These are phyloP conservation scores for Angophora floribunda DNA, from an alignment of 345 rosid species.

Conservation along the genomic window DNA sequence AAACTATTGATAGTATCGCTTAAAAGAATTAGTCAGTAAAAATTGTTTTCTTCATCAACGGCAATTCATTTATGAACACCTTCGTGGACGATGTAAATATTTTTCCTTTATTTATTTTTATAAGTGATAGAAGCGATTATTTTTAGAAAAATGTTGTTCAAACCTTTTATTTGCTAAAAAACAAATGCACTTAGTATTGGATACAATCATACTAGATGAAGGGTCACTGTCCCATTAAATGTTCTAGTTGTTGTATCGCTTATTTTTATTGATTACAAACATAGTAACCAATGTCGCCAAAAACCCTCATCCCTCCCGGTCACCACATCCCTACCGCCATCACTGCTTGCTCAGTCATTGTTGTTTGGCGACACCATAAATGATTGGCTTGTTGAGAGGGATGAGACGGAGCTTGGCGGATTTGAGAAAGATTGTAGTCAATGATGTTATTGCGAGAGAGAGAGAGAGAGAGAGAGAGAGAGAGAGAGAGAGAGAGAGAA, in stretches of 20 bases:
- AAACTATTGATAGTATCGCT: no score
- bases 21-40: no score
- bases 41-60: no score
- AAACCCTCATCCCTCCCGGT: background rate
- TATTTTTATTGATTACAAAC: background rate
- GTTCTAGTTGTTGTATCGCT: background rate
- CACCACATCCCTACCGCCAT: background rate
- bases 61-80: no score
- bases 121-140: rapidly evolving
- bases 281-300: background rate
- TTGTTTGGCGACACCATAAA: background rate
- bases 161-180: no score
- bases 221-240: background rate
- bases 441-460: background rate
- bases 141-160: no score
- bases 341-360: background rate
- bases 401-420: no score
- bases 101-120: no score
- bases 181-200: background rate
- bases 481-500: background rate
- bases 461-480: background rate
- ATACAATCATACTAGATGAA: background rate
- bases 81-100: rapidly evolving
- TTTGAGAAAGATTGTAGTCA: background rate
- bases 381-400: no score